These are phyloP conservation scores for Termitomyces heimii DNA, from an alignment of 768 basidiomycete genomes.

Conservation along the genomic window DNA sequence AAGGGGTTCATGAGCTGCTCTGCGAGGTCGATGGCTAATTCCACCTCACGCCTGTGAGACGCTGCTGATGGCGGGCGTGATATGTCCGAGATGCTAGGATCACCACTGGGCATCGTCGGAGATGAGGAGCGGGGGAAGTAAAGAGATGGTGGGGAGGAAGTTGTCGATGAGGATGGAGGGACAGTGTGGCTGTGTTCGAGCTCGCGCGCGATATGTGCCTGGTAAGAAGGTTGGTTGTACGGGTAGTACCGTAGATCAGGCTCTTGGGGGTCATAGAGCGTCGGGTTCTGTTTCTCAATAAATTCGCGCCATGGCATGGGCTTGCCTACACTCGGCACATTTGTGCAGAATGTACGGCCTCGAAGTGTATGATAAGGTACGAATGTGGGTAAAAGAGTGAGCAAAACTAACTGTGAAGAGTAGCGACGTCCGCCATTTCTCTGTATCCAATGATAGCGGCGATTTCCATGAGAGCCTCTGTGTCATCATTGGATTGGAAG, in stretches of 20 bases:
- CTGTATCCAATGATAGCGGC: conserved; percentile 78
- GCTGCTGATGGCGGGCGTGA: conserved; percentile 17
- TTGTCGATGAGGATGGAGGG: conserved; percentile 29
- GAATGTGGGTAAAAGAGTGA: background rate
- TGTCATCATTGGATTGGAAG: conserved; percentile 90
- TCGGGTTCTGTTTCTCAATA: conserved; percentile 74
- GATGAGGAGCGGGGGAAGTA: conserved; percentile 13
- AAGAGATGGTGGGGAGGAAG: conserved; percentile 17
- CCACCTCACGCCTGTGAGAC: conserved; percentile 50
- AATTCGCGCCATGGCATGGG: conserved; percentile 71
- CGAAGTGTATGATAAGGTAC: background rate
- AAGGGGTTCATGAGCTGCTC: conserved; percentile 72
- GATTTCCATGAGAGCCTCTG: conserved; percentile 94
- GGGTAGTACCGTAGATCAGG: conserved; percentile 53
- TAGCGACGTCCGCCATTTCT: conserved; percentile 80
- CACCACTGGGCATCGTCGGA: conserved; percentile 7
- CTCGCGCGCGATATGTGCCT: conserved; percentile 15
- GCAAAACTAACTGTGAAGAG: conserved; percentile 72
- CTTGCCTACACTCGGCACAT: conserved; percentile 71
- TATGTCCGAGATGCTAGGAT: background rate
- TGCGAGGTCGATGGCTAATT: conserved; percentile 69
- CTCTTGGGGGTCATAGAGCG: conserved; percentile 44
- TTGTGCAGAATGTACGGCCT: conserved; percentile 92
- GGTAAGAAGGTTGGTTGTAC: conserved; percentile 29
- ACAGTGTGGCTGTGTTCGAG: conserved; percentile 15